These are phyloP conservation scores for Penicillium glabrum DNA, from an alignment of 2,329 filamentous ascomycete species.

Conservation along the genomic window DNA sequence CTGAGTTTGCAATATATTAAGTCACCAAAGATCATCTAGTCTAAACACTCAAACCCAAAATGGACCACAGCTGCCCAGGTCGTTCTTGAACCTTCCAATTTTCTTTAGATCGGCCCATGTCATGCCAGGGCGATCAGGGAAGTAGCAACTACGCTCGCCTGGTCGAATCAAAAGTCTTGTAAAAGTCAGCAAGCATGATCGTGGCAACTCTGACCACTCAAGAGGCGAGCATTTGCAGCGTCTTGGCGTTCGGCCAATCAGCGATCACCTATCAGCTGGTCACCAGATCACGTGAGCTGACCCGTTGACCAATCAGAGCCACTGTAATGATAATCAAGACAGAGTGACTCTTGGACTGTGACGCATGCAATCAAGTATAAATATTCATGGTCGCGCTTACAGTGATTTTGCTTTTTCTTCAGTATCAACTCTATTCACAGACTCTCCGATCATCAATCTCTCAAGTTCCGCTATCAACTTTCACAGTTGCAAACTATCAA, in stretches of 20 bases:
- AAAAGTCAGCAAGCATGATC: background rate
- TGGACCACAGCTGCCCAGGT: background rate
- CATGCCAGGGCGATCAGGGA: background rate
- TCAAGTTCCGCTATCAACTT: background rate
- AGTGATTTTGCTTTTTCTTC: background rate
- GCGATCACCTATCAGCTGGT: background rate
- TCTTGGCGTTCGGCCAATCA: conserved; percentile 12
- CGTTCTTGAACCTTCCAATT: background rate
- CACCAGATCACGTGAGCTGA: conserved; percentile 2
- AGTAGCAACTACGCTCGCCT: background rate
- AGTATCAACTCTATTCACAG: background rate
- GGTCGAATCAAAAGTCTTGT: background rate
- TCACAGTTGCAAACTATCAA: background rate
- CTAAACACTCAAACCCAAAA: no score
- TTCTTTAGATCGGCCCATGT: background rate
- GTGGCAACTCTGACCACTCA: background rate
- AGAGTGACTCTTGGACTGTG: background rate
- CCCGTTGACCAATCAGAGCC: conserved; percentile 20
- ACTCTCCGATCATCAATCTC: background rate
- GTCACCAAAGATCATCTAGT: no score
- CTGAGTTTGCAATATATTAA: background rate
- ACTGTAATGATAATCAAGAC: conserved; percentile 27
- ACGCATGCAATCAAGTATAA: conserved; percentile 17
- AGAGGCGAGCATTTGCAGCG: background rate
- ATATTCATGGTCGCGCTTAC: background rate